Base-by-base conservation (phyloP, 495 filamentous ascomycete species). In the Tuber brumale region DNA sequence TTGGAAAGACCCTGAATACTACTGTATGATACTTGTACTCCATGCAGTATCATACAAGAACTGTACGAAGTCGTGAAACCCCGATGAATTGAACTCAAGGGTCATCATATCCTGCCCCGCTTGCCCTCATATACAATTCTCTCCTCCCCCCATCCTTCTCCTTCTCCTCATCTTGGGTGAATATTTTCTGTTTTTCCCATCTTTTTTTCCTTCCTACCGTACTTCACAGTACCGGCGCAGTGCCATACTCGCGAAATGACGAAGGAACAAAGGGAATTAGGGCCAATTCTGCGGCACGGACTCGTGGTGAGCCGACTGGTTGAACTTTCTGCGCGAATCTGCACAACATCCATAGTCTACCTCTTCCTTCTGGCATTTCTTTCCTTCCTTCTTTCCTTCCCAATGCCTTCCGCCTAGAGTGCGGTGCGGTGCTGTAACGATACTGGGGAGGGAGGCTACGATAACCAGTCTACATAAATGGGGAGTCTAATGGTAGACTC, bases 121-220 rank as follows among this genome's bases (percentile, higher is more conserved):
- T 66, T 19, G 3, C 1, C 57, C 57, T 35, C 37, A 39, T 39
- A 0, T 39, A 39, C 37, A 39, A 39, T 39, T 39, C 37, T 39
- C 37, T n/a, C n/a, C n/a, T n/a, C 37, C 37, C 37, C 37, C 5
- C 23, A 27, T 27, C 70, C 42, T 72, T 46, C 44, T 71, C 74
- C 21, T 69, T 73, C 37, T 72, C 70, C 41, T 72, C 39, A 21
- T 44, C 70, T 4, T 77, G 74, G n/a, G 1, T 16, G 10, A 31
- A 19, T 18, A 2, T 66, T 66, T 35, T 18, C 43, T 43, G 9
- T 23, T 23, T 2, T 6, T n/a, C 19, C 21, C 3, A 1, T 46
- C 5, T 46, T 46, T 21, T n/a, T 9, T 9, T 9, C 19, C 6
- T 12, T 51, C 14, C 14, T 10, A 1, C 42, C n/a, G n/a, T 61